Evolutionary conservation across 768 basidiomycete species (phyloP).

Genomic region (Kwoniella dendrophila): DNA sequence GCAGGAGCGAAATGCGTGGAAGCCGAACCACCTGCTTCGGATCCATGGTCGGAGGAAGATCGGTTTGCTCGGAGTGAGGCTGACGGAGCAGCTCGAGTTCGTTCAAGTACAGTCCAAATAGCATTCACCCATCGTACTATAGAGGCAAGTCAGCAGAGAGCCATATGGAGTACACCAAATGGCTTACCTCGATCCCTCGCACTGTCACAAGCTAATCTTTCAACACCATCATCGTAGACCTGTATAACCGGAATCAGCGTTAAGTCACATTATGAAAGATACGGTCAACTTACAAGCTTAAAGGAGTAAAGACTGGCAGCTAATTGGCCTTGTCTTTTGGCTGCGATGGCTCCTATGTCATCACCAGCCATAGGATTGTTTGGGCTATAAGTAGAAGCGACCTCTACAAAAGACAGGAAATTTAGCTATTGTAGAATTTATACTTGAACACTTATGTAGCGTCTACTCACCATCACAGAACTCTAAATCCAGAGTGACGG

Average conservation of each 20-base stretch:
- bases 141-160: background rate
- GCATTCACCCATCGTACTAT: slow-evolving; percentile 84
- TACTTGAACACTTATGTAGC: no score
- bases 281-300: slow-evolving; percentile 62
- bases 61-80: slow-evolving; percentile 27
- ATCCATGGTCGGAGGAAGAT: slow-evolving; percentile 23
- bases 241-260: slow-evolving; percentile 5
- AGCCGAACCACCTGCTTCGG: slow-evolving; percentile 34
- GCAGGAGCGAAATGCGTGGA: slow-evolving; percentile 38
- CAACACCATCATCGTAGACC: slow-evolving; percentile 84
- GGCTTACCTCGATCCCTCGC: slow-evolving; percentile 66
- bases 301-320: slow-evolving; percentile 80
- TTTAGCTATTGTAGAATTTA: background rate
- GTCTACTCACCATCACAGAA: slow-evolving; percentile 66
- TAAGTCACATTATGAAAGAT: background rate
- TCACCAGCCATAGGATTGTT: slow-evolving; percentile 77
- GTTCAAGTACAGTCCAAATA: slow-evolving; percentile 67
- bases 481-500: slow-evolving; percentile 80
- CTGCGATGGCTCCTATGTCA: slow-evolving; percentile 85
- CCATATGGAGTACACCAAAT: background rate
- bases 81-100: slow-evolving; percentile 30
- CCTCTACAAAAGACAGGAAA: slow-evolving; percentile 60
- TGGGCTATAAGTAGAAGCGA: slow-evolving; percentile 78
- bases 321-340: slow-evolving; percentile 59
- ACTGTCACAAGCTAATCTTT: slow-evolving; percentile 85